Percentiles rank a stretch among this genome's conserved stretches.
These are phyloP conservation scores for Sporobolomyces roseus DNA, from an alignment of 768 basidiomycete species.

Conservation along the genomic window DNA sequence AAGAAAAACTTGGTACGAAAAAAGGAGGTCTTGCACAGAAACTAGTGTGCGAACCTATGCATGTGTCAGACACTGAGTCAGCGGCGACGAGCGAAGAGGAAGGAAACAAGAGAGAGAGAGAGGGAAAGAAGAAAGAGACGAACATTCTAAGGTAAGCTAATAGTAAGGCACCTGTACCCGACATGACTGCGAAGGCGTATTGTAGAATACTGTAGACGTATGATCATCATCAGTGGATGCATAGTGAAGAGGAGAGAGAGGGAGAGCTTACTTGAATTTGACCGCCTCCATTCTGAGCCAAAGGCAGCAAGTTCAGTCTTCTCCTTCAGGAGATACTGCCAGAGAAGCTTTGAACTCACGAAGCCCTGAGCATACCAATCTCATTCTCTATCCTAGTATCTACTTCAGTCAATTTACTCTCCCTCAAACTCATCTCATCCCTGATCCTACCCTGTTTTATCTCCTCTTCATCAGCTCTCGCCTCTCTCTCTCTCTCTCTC, in stretches of 20 bases:
- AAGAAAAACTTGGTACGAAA: no score
- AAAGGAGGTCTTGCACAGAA: no score
- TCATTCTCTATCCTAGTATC: constrained; percentile 81
- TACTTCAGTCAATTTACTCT: constrained; percentile 94
- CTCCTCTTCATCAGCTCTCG: no score
- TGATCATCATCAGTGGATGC: not conserved
- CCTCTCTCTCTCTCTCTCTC: no score
- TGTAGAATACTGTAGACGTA: constrained; percentile 46
- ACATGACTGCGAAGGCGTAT: constrained; percentile 50
- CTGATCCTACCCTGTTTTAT: constrained; percentile 65
- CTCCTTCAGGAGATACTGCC: no score
- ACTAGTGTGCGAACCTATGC: not conserved
- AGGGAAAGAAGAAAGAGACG: not conserved
- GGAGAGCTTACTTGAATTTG: constrained; percentile 49
- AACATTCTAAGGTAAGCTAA: constrained; percentile 45
- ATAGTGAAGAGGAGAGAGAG: constrained; percentile 47
- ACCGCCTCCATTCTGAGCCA: constrained; percentile 51
- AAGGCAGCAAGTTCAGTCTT: no score
- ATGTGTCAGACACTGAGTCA: no score
- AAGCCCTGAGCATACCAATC: constrained; percentile 35
- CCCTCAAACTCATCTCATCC: constrained; percentile 85
- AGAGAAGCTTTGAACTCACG: not conserved
- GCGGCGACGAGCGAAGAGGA: no score
- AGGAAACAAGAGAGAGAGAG: not conserved
- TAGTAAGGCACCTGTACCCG: constrained; percentile 49